Conservation (phyloP, 1,139 yeast genomes). For the Geotrichum armillariae region DNA sequence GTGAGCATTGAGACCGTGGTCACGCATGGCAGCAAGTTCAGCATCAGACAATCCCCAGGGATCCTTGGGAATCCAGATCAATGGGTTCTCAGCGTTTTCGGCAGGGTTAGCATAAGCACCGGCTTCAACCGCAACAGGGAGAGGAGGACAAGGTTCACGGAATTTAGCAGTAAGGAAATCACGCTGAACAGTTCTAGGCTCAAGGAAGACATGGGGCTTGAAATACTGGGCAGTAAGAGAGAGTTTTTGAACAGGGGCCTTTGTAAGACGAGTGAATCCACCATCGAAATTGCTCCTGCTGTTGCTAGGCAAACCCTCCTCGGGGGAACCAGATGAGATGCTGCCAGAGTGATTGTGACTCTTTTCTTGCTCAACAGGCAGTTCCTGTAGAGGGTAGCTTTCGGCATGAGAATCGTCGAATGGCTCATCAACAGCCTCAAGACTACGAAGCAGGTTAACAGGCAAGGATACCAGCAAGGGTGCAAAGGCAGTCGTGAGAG, state of each 20-base stretch:
- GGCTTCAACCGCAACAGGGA: constrained; percentile 41
- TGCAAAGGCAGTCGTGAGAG: constrained; percentile 61
- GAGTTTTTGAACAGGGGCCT: constrained; percentile 3
- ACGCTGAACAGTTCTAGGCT: constrained; percentile 34
- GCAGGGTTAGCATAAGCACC: constrained; percentile 79
- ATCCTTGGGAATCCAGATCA: constrained; percentile 87
- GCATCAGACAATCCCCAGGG: constrained; percentile 71
- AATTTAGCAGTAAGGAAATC: constrained; percentile 46
- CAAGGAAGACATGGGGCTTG: constrained; percentile 61
- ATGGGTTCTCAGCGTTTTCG: constrained; percentile 62
- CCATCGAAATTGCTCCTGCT: constrained; percentile 5
- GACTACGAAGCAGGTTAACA: constrained; percentile 38
- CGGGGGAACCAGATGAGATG: constrained; percentile 8
- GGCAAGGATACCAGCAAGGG: constrained; percentile 70
- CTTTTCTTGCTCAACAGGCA: background rate
- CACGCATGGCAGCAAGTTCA: constrained; percentile 50
- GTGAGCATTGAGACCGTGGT: constrained; percentile 50
- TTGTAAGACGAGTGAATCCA: background rate
- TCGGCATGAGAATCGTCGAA: background rate
- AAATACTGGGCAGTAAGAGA: constrained; percentile 32
- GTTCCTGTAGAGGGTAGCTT: constrained; percentile 10
- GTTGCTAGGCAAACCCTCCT: constrained; percentile 2
- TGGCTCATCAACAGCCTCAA: background rate
- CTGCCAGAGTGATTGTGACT: background rate
- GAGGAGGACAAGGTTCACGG: constrained; percentile 37